Evolutionary conservation across 2,329 filamentous ascomycete genomes (phyloP), one percentile per base, ranked within the genome.

Genomic region (Endocalyx cinctus): DNA sequence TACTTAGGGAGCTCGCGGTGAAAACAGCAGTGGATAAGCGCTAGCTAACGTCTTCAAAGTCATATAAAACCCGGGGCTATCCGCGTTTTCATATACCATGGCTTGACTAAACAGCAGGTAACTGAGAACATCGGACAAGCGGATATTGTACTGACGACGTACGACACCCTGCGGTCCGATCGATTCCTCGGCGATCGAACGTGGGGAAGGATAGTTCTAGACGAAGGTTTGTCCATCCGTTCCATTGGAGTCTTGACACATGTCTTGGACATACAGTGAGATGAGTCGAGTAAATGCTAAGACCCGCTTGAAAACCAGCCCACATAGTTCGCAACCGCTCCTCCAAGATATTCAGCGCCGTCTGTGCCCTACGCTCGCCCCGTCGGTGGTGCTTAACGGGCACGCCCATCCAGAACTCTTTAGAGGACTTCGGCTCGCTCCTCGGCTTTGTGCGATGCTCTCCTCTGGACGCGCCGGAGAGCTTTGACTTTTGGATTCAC

Each of bases 301-400:
- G 55, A 31, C 25, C 12, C 16, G 30, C 17, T 20, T 5, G 17
- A 18, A 11, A 10, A 5, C 7, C 12, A 64, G 63, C 63, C 3
- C 62, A 66, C 38, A 44, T 46, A 8, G 63, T 66, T 10, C 51
- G 63, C 10, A 57, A 57, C 18, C 42, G 50, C 8, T 42, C 39
- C 1, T 54, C 58, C 1, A 34, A 60, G 29, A 39, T 45, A 6
- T 62, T 60, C 20, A 38, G 42, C 13, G 58, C 59, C 0, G 45
- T 48, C 14, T 41, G 39, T 26, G 17, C 26, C 6, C 35, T 59
- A 12, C 36, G 34, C 3, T 50, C 59, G 1, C 23, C 32, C 1
- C 41, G 48, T 16, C 48, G 60, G 3, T 66, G 62, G 63, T 64
- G 60, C 31, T 45, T 66, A 4, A 65, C 59, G 0, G 63, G 62